Evolutionary conservation across 78 protist genomes (phyloP).

Genomic region (slime mould (Dictyostelium discoideum)): DNA sequence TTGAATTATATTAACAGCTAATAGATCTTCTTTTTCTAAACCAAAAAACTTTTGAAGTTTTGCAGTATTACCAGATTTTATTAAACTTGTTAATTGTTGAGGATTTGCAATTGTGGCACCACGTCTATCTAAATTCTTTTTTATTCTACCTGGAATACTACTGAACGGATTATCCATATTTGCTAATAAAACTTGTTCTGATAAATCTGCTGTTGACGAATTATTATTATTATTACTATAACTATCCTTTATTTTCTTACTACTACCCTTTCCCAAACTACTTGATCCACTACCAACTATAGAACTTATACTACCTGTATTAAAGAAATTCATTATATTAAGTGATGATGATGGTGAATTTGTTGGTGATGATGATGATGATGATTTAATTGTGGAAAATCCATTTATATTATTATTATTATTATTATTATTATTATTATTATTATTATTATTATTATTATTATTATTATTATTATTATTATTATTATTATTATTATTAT

Average conservation of each 20-base stretch:
- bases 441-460: neutral
- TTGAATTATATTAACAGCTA: neutral
- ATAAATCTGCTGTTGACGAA: neutral
- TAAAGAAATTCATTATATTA: neutral
- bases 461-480: neutral
- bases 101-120: constrained; percentile 51
- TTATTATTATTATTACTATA: neutral
- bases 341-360: neutral
- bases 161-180: constrained; percentile 23
- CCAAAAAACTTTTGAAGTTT: constrained; percentile 44
- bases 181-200: neutral
- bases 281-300: neutral
- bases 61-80: neutral
- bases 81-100: constrained; percentile 20
- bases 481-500: too few species aligned
- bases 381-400: neutral
- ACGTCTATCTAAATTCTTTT: neutral
- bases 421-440: neutral
- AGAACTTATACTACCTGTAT: neutral
- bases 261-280: constrained; percentile 6
- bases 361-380: neutral
- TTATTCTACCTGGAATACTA: constrained; percentile 3
- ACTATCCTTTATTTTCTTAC: neutral
- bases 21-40: constrained; percentile 8
- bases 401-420: neutral